Conservation (phyloP, 208 protist species). For the Trypanosoma mega region DNA sequence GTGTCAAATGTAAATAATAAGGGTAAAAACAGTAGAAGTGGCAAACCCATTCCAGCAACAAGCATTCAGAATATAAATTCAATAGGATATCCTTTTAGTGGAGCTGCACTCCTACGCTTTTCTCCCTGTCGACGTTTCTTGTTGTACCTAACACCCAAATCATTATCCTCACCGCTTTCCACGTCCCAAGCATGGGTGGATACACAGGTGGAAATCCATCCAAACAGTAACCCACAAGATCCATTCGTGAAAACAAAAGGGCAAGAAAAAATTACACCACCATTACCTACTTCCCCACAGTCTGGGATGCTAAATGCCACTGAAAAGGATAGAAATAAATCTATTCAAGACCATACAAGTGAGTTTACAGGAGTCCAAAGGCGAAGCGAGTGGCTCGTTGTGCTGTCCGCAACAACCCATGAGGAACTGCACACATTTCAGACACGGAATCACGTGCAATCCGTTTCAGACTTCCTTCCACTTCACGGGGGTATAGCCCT, state of each 20-base stretch:
- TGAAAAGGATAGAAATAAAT: not conserved
- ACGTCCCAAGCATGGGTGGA: not conserved
- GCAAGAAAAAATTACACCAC: no score
- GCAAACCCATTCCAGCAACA: no score
- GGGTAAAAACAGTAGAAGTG: not conserved
- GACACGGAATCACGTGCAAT: conserved; percentile 6
- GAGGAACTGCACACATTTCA: conserved; percentile 24
- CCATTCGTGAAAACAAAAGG: not conserved
- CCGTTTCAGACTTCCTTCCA: conserved; percentile 23
- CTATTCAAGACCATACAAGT: no score
- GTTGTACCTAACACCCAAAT: conserved; percentile 25
- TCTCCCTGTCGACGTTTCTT: conserved; percentile 27
- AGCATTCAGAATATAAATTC: no score
- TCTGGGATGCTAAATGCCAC: not conserved
- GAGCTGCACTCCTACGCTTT: conserved; percentile 25
- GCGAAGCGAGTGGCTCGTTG: conserved; percentile 32
- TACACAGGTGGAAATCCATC: no score
- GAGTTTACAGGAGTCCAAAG: not conserved
- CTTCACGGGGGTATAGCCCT: conserved; percentile 24
- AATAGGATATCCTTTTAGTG: conserved; percentile 9
- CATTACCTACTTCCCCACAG: not conserved
- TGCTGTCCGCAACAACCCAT: conserved; percentile 24
- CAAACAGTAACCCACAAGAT: not conserved
- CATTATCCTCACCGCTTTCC: conserved; percentile 14
- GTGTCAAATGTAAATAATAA: no score